Evolutionary conservation across 129 eudicot genomes (phyloP).

Genomic region (Pseudognaphalium luteoalbum): DNA sequence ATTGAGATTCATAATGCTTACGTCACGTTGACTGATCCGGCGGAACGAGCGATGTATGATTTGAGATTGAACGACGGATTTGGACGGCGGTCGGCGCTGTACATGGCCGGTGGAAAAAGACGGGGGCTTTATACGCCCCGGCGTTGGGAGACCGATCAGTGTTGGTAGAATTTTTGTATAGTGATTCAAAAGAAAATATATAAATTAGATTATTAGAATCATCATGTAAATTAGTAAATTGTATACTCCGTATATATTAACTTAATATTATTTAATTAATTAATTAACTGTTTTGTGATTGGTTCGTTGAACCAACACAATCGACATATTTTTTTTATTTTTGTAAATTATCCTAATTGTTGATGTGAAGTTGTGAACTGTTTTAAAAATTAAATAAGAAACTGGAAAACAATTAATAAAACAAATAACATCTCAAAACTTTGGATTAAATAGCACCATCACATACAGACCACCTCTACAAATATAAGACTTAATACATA

Average conservation of each 20-base stretch:
- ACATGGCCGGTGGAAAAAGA: slow-evolving; percentile 23
- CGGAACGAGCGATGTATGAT: slow-evolving; percentile 66
- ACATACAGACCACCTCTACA: slow-evolving; percentile 30
- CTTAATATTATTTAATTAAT: background rate
- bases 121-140: slow-evolving; percentile 46
- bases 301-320: background rate
- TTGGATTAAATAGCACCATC: slow-evolving; percentile 23
- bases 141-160: slow-evolving; percentile 94
- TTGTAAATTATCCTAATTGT: no score
- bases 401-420: background rate
- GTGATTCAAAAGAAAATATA: background rate
- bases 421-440: slow-evolving; percentile 10
- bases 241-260: no score
- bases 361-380: no score
- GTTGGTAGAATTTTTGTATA: slow-evolving; percentile 50
- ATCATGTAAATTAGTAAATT: no score
- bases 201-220: no score
- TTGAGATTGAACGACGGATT: slow-evolving; percentile 23
- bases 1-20: slow-evolving; percentile 70
- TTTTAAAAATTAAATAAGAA: background rate
- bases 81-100: slow-evolving; percentile 22
- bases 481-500: background rate
- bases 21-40: slow-evolving; percentile 69
- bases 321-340: no score
- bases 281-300: background rate